Percentiles rank a stretch among this genome's conserved stretches.
Conservation (phyloP, 1,139 yeast species). For the Geotrichum aggregatum region DNA sequence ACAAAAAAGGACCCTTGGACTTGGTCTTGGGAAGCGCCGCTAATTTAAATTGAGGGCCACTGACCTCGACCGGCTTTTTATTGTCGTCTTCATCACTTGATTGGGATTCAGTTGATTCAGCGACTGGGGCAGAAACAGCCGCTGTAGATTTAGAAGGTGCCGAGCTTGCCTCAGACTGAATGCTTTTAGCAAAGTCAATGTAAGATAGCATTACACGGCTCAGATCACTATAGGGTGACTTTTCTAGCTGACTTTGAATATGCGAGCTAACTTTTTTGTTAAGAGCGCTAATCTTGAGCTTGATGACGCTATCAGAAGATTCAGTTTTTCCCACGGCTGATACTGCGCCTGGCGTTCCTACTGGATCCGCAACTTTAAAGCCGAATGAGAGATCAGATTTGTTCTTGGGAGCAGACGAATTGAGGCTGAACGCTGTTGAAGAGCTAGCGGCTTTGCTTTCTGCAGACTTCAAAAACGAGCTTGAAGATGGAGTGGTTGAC, state of each 20-base stretch:
- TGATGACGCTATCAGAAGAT: neutral
- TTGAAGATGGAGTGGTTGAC: neutral
- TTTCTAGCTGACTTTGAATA: constrained; percentile 6
- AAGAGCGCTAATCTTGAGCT: constrained; percentile 14
- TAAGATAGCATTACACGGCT: constrained; percentile 6
- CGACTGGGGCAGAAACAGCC: constrained; percentile 1
- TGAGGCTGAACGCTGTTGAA: neutral
- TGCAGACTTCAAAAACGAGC: constrained; percentile 2
- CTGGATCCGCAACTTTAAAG: no score
- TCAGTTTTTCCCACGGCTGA: neutral
- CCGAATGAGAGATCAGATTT: no score
- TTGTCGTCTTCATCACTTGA: constrained; percentile 6
- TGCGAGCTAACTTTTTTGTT: constrained; percentile 11
- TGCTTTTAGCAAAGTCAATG: constrained; percentile 9
- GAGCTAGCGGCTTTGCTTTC: neutral
- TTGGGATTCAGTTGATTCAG: neutral
- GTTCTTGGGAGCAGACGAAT: no score
- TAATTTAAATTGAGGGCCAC: constrained; percentile 65
- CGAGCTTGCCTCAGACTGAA: neutral
- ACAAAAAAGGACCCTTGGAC: constrained; percentile 49
- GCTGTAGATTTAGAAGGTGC: constrained; percentile 2
- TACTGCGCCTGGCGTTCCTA: no score
- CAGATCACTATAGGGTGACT: constrained; percentile 12
- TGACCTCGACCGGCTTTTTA: constrained; percentile 24
- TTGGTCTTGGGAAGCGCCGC: constrained; percentile 51